Base-by-base conservation (phyloP, 169 alveolate species). In the Plasmodium vinckei region DNA sequence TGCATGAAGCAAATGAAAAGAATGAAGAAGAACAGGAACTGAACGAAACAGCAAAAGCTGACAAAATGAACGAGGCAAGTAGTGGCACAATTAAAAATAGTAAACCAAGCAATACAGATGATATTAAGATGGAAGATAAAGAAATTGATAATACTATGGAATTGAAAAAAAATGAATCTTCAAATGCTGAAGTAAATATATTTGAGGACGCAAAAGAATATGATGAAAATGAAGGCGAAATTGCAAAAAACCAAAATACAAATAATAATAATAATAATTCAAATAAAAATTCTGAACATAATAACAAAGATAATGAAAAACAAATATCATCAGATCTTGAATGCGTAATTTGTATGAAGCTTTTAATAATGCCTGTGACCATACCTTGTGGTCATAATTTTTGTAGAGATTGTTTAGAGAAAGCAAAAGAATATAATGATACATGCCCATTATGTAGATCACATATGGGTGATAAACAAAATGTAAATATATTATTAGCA, bases 301-400 rank as follows among this genome's bases (percentile, higher is more conserved):
- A n/a, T 12, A 44, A 46, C 10, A 60, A 61, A 13, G 44, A 44
- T 5, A 47, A 73, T 21, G 46, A 17, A 17, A 72, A 73, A 46
- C 23, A 56, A 42, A 75, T 75, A 33, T 65, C 88, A 1, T 75
- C 88, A 0, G 88, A 75, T 17, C 59, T 75, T 13, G 88, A 75
- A 12, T 75, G 88, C 12, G 88, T 73, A 17, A 92, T 94, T 25
- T 94, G 96, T 54, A 88, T 94, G 92, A 94, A 94, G 87, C 71
- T 94, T 19, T 77, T 94, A 23, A 88, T 71, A 15, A 72, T 73
- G 57, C 96, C 96, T 1, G 95, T 94, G 7, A 94, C 96, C 1
- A 94, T 94, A 2, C 89, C 94, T 25, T 94, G 96, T 67, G 96
- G 96, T 67, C 96, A 94, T 75, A 94, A 94, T 70, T 94, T 94